Evolutionary conservation across 768 basidiomycete species (phyloP).

Genomic region (Russula sp.): DNA sequence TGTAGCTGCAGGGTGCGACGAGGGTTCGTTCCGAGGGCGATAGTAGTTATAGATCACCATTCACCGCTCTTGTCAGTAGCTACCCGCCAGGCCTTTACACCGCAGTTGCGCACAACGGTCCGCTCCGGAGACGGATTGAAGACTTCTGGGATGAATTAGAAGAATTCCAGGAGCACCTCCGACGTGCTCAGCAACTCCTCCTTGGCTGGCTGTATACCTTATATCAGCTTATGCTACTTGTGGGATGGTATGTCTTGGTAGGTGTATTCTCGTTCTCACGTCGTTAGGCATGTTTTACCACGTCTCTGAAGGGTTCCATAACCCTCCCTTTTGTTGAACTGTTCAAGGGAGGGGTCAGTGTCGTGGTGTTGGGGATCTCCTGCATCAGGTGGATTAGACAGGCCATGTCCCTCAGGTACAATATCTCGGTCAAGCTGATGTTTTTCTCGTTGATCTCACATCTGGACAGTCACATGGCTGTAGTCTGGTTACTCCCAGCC

Average conservation of each 20-base stretch:
- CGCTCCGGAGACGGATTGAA: not conserved
- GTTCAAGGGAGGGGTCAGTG: not conserved
- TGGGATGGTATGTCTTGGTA: not conserved
- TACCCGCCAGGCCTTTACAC: slow-evolving; percentile 1
- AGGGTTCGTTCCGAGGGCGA: not conserved
- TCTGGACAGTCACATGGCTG: not conserved
- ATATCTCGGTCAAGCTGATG: not conserved
- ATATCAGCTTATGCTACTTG: not conserved
- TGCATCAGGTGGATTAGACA: not conserved
- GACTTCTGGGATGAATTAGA: not conserved
- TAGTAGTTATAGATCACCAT: not conserved
- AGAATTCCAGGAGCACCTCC: not conserved
- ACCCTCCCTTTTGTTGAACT: not conserved
- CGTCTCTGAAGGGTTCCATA: not conserved
- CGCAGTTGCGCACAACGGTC: not conserved
- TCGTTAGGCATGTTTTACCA: not conserved
- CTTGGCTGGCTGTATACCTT: slow-evolving; percentile 1
- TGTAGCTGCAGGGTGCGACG: not conserved
- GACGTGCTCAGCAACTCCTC: not conserved
- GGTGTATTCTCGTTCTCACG: not conserved
- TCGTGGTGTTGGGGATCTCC: not conserved
- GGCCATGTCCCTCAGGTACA: not conserved
- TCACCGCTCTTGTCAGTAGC: not conserved
- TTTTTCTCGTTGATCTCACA: not conserved
- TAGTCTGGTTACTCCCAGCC: not conserved